phyloP scores from a whole-genome alignment of 176 grass and related monocot species.

The Hyparrhenia diplandra region DNA sequence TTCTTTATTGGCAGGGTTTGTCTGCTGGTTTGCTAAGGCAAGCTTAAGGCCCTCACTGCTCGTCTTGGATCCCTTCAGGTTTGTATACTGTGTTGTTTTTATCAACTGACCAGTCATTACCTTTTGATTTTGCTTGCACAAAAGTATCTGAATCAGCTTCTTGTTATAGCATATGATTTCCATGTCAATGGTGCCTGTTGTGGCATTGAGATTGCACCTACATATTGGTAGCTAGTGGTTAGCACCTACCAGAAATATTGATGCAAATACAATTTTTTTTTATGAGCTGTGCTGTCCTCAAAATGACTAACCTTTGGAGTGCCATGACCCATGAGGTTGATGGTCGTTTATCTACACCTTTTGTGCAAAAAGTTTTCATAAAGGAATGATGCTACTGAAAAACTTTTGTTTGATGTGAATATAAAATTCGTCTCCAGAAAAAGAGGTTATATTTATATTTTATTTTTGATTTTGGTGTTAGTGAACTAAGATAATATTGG shows the following conservation, averaged over 20 bases:
- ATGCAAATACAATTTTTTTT: not conserved
- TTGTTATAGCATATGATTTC: not conserved
- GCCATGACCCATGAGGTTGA: not conserved
- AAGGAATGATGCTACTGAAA: too few relatives aligned
- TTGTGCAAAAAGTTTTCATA: too few relatives aligned
- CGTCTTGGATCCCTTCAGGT: constrained; percentile 98
- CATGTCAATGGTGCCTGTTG: not conserved
- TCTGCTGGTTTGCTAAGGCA: constrained; percentile 97
- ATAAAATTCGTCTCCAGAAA: not conserved
- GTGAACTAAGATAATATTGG: not conserved
- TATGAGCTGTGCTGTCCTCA: not conserved
- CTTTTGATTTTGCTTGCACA: not conserved
- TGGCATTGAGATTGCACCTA: not conserved
- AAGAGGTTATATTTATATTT: not conserved
- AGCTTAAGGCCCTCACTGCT: constrained; percentile 83
- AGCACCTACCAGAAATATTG: not conserved
- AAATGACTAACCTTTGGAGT: not conserved
- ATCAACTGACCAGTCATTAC: not conserved
- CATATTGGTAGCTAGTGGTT: too few relatives aligned
- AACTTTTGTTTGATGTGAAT: too few relatives aligned
- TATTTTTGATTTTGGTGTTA: not conserved
- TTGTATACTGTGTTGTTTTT: not conserved
- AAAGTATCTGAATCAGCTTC: not conserved
- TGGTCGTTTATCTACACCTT: too few relatives aligned
- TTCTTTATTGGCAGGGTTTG: constrained; percentile 64